These are phyloP conservation scores for Aspergillus quadricinctus DNA, from an alignment of 2,329 filamentous ascomycete genomes.

Conservation along the genomic window DNA sequence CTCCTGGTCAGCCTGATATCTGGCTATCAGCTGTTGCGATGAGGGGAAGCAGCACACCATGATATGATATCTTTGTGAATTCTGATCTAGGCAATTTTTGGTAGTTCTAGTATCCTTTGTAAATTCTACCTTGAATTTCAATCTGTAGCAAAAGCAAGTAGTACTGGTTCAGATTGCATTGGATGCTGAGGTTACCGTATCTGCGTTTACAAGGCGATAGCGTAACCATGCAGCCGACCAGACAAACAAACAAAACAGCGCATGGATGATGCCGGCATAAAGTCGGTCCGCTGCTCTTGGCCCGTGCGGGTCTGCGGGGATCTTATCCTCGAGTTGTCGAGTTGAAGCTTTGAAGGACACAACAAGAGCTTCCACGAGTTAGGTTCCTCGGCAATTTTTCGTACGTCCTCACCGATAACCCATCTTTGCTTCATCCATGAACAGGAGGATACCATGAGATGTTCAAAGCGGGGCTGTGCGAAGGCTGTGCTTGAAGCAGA, in stretches of 20 bases:
- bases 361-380: neutral
- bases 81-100: neutral
- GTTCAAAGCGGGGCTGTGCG: too few relatives aligned
- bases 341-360: neutral
- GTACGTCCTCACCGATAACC: too few relatives aligned
- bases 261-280: conserved; percentile 1
- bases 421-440: too few relatives aligned
- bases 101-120: neutral
- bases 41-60: conserved; percentile 16
- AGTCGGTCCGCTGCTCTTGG: conserved; percentile 17
- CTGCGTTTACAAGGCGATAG: neutral
- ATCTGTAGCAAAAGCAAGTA: neutral
- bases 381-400: neutral
- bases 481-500: too few relatives aligned
- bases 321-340: neutral
- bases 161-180: neutral
- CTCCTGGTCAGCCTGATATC: neutral
- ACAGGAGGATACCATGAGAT: too few relatives aligned
- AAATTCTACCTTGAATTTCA: neutral
- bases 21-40: neutral
- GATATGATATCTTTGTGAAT: conserved; percentile 1
- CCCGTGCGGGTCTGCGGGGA: conserved; percentile 12
- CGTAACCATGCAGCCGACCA: neutral
- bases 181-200: neutral
- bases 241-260: conserved; percentile 15